Conservation (phyloP, 805 yeast genomes). For the Wickerhamiella dianesei region DNA sequence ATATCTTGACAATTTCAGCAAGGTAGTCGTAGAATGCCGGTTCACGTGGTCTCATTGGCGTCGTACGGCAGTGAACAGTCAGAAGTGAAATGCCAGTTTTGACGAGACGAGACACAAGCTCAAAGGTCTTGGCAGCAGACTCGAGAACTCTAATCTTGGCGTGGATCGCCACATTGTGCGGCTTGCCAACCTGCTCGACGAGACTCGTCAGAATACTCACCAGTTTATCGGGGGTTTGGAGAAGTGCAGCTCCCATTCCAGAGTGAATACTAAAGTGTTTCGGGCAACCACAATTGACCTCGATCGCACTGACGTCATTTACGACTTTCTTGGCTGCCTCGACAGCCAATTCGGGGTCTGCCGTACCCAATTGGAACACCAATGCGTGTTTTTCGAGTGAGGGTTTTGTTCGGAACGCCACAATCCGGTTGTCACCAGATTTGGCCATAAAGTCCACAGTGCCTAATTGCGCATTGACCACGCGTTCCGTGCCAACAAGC, state of each 20-base stretch:
- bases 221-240: conserved; percentile 66
- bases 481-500: conserved; percentile 54
- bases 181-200: conserved; percentile 70
- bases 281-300: conserved; percentile 94
- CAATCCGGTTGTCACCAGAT: conserved; percentile 26
- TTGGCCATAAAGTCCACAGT: conserved; percentile 26
- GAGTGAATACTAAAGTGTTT: conserved; percentile 88
- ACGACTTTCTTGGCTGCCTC: conserved; percentile 74
- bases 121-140: conserved; percentile 44
- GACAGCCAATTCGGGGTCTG: conserved; percentile 73
- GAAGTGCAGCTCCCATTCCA: conserved; percentile 95
- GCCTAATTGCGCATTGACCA: conserved; percentile 33
- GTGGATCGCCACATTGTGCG: conserved; percentile 65
- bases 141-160: conserved; percentile 79
- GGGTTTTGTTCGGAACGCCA: conserved; percentile 66
- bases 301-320: conserved; percentile 81
- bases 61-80: conserved; percentile 85
- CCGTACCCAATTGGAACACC: conserved; percentile 84
- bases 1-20: conserved; percentile 44
- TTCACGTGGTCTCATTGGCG: conserved; percentile 73
- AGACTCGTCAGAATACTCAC: conserved; percentile 53
- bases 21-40: conserved; percentile 62
- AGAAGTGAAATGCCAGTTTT: conserved; percentile 73
- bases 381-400: conserved; percentile 47
- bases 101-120: conserved; percentile 43